Evolutionary conservation across 306 rosid genomes (phyloP), one percentile per base, ranked within the genome.

Genomic region (Rubus idaeus): DNA sequence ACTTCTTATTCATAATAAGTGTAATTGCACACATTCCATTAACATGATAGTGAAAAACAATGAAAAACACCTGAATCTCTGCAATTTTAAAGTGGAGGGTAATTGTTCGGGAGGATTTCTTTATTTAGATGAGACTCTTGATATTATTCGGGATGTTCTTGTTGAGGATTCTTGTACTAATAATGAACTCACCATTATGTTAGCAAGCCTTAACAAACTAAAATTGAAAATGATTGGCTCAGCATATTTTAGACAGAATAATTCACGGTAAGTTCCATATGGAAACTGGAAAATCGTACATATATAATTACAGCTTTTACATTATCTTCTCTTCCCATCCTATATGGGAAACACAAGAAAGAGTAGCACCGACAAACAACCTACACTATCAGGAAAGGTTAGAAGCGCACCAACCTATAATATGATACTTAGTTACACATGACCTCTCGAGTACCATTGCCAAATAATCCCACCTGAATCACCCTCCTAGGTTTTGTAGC

Each of bases 361-460:
- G 26, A 61, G 68, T 56, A 77, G 58, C 62, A 70, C 70, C 30
- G 77, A 77, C 77, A 80, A 64, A 76, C 76, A 77, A 83, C 79
- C 37, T 75, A 65, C 44, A 62, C 71, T 46, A 16, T 23, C 18
- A 14, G 37, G 51, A 62, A 74, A 41, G 62, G 79, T 75, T 64
- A 71, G 79, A 80, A 65, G 73, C 71, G 77, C 18, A 79, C 61
- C 40, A 55, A 80, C 40, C n/a, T 9, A 82, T 8, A 82, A 42
- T 45, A 84, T 50, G 71, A 75, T 58, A 68, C 73, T 70, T 67
- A 46, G 52, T 77, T 62, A 76, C 81, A 82, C 67, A 63, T 70
- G 74, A 89, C 90, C 93, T 85, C 89, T 86, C 85, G 86, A 87
- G 89, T 81, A 81, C 83, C 86, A 70, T 86, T 76, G 80, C 83